phyloP scores from a whole-genome alignment of 2,329 filamentous ascomycete species.

The Penicillium brasilianum region DNA sequence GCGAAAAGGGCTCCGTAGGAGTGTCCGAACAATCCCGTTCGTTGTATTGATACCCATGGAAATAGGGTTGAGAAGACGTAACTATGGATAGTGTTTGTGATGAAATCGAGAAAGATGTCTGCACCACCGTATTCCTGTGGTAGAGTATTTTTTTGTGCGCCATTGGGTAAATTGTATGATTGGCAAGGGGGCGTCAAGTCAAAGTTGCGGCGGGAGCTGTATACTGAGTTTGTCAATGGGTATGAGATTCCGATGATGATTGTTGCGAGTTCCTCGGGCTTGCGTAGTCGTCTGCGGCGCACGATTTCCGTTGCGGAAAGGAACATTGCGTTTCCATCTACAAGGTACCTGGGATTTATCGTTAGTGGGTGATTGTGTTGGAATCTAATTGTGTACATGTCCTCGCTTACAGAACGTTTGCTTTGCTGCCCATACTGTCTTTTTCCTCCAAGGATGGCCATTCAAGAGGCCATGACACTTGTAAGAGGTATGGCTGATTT shows the following conservation, averaged over 20 bases:
- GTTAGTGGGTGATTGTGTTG: neutral
- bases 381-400: neutral
- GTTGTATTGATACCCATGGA: neutral
- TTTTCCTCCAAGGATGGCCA: neutral
- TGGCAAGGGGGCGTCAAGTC: neutral
- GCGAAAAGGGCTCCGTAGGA: neutral
- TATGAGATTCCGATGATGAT: neutral
- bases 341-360: neutral
- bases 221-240: neutral
- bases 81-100: neutral
- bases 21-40: neutral
- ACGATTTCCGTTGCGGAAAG: neutral
- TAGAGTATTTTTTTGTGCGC: neutral
- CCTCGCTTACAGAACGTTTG: too few species aligned
- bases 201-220: neutral
- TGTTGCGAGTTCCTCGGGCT: neutral
- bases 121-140: neutral
- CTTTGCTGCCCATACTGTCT: neutral
- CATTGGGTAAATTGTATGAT: neutral
- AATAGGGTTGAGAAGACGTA: neutral
- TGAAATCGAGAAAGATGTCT: neutral
- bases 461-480: neutral
- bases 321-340: neutral
- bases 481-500: neutral
- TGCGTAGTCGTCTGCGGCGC: neutral